Evolutionary conservation across 2,329 filamentous ascomycete species (phyloP).

Genomic region (Dissoconium aciculare): DNA sequence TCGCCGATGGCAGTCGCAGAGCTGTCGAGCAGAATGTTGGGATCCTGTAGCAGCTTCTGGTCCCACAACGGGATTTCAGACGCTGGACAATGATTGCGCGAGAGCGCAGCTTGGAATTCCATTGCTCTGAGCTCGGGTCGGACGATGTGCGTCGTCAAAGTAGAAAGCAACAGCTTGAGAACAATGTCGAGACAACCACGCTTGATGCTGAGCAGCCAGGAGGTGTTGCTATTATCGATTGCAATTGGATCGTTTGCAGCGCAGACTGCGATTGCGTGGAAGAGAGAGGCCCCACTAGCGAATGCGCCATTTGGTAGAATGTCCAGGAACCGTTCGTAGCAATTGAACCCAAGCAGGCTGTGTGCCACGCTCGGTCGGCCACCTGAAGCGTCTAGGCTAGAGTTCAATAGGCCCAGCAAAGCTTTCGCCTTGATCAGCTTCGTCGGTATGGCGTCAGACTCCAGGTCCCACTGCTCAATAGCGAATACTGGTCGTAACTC

Average conservation of each 20-base stretch:
- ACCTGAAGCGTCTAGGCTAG: slow-evolving; percentile 59
- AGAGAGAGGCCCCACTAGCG: slow-evolving; percentile 55
- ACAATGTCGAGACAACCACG: slow-evolving; percentile 44
- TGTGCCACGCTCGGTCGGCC: slow-evolving; percentile 79
- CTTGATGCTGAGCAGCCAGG: slow-evolving; percentile 31
- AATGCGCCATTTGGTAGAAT: slow-evolving; percentile 57
- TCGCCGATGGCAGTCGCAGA: slow-evolving; percentile 57
- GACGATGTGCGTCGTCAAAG: slow-evolving; percentile 59
- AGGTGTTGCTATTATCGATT: slow-evolving; percentile 14
- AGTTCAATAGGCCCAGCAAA: slow-evolving; percentile 72
- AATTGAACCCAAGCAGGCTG: slow-evolving; percentile 73
- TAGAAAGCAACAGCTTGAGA: slow-evolving; percentile 67
- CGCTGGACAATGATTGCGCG: slow-evolving; percentile 57
- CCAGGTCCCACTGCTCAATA: slow-evolving; percentile 69
- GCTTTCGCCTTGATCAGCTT: slow-evolving; percentile 65
- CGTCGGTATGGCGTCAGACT: slow-evolving; percentile 50
- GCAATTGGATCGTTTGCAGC: slow-evolving; percentile 36
- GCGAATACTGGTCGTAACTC: slow-evolving; percentile 70
- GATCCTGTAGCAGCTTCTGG: slow-evolving; percentile 42
- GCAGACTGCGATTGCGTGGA: slow-evolving; percentile 61
- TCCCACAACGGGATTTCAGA: slow-evolving; percentile 61
- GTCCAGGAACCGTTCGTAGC: slow-evolving; percentile 53
- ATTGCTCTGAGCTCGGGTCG: slow-evolving; percentile 66
- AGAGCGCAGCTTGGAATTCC: slow-evolving; percentile 64
- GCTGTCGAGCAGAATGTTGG: slow-evolving; percentile 53